phyloP scores from a whole-genome alignment of 1,284 basidiomycete genomes.

The Leucoagaricus sp. region DNA sequence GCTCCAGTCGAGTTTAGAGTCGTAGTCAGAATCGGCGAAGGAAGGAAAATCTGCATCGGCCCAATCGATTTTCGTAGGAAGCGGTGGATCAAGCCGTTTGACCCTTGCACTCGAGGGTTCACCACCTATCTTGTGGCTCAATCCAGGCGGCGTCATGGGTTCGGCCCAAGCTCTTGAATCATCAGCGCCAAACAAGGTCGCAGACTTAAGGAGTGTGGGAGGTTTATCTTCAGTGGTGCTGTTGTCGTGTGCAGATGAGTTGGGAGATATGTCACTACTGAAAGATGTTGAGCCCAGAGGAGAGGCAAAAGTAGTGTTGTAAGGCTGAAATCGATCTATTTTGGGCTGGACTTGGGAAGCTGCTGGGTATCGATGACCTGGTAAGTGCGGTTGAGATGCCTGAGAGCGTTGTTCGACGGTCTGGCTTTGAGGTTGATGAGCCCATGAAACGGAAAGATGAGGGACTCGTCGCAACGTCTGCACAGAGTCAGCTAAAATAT shows the following conservation, averaged over 20 bases:
- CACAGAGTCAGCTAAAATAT: neutral
- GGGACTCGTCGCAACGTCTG: conserved; percentile 70
- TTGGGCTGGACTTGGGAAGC: neutral
- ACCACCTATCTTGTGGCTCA: neutral
- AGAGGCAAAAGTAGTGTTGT: neutral
- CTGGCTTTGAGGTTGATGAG: conserved; percentile 49
- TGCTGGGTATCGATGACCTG: neutral
- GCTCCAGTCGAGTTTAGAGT: conserved; percentile 23
- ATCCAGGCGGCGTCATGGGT: neutral
- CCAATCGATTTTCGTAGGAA: conserved; percentile 30
- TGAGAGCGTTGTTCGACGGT: neutral
- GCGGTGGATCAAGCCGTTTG: conserved; percentile 6
- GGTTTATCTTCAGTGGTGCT: neutral
- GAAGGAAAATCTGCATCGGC: conserved; percentile 45
- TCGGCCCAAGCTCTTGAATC: neutral
- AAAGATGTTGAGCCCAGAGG: neutral
- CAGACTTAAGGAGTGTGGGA: neutral
- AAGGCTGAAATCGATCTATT: conserved; percentile 3
- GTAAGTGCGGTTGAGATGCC: neutral
- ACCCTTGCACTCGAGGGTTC: neutral
- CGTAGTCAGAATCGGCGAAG: conserved; percentile 27
- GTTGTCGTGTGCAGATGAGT: neutral
- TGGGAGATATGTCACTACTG: neutral
- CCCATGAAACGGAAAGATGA: conserved; percentile 77
- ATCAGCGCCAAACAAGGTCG: neutral